Evolutionary conservation across 108 stramenopile genomes (phyloP).

Genomic region (Cyclostephanos tholiformis): DNA sequence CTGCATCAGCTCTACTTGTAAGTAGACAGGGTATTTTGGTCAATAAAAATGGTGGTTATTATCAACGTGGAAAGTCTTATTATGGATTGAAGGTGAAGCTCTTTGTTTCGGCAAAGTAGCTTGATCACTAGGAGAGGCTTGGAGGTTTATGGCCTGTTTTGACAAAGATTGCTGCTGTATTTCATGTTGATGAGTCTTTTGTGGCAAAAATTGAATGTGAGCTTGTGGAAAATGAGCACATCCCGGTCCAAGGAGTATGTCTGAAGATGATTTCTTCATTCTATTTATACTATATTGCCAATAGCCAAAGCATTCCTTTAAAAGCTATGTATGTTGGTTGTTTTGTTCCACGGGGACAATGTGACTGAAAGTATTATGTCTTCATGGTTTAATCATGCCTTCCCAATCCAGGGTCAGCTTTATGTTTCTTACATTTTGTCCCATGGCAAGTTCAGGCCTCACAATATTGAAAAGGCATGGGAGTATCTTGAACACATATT

Average conservation of each 20-base stretch:
- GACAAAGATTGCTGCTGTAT: background rate
- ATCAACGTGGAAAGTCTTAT: too few relatives aligned
- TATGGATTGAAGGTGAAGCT: too few relatives aligned
- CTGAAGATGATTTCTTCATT: background rate
- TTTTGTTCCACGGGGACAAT: too few relatives aligned
- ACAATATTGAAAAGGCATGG: background rate
- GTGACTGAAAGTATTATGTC: background rate
- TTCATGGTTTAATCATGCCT: background rate
- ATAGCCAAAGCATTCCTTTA: background rate
- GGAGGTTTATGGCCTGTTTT: background rate
- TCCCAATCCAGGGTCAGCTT: background rate
- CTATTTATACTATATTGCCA: background rate
- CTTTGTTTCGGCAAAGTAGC: too few relatives aligned
- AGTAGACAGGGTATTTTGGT: too few relatives aligned
- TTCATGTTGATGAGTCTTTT: background rate
- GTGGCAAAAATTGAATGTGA: background rate
- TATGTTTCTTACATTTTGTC: background rate
- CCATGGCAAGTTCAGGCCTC: slow-evolving; percentile 6
- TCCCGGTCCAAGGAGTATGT: background rate
- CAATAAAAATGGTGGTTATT: too few relatives aligned
- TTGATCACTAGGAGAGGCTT: background rate
- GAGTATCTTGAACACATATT: background rate
- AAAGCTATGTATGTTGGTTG: background rate
- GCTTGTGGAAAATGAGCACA: background rate
- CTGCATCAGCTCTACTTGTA: too few relatives aligned